Conservation (phyloP, 352 stramenopile genomes). For the Halophytophthora batemanensis region DNA sequence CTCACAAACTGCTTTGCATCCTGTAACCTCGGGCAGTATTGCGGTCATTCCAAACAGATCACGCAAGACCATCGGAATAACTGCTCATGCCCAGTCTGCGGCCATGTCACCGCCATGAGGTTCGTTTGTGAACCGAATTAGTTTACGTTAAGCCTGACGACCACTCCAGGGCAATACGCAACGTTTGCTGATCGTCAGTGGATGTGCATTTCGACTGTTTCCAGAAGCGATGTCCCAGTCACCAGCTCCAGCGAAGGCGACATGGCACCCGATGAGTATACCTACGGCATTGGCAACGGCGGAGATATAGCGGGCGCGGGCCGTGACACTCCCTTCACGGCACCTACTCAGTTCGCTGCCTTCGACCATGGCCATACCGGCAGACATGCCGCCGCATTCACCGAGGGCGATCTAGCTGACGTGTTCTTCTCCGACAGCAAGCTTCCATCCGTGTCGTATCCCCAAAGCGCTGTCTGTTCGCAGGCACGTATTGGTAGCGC, state of each 20-base stretch:
- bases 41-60: background rate
- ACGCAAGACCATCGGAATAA: background rate
- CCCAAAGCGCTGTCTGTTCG: background rate
- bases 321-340: background rate
- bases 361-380: background rate
- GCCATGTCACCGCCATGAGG: conserved; percentile 7
- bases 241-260: background rate
- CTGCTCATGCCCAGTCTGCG: conserved; percentile 12
- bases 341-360: too few relatives aligned
- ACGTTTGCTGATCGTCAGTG: too few relatives aligned
- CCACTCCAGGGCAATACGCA: background rate
- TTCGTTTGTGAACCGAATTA: background rate
- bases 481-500: conserved; percentile 6
- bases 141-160: background rate
- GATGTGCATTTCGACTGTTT: background rate
- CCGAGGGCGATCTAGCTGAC: conserved; percentile 10
- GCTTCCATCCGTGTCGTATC: background rate
- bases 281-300: background rate
- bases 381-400: background rate
- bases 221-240: background rate
- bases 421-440: conserved; percentile 23
- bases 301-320: too few relatives aligned
- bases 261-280: background rate
- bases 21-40: background rate
- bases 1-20: too few relatives aligned